These are phyloP conservation scores for Microstegium vimineum DNA, from an alignment of 176 grass and related monocot genomes.

Conservation along the genomic window DNA sequence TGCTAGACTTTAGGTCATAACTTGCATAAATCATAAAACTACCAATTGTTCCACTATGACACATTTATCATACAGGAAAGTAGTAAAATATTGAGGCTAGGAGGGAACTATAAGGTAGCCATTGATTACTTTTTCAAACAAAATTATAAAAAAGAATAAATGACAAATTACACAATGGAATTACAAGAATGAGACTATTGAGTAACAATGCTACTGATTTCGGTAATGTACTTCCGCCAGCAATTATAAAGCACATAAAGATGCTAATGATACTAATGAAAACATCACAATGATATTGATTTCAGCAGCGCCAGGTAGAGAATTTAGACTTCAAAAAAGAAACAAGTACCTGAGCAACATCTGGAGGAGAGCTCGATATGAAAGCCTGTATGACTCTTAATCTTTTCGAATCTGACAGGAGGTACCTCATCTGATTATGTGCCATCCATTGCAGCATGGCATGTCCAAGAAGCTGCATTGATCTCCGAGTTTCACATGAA, in stretches of 20 bases:
- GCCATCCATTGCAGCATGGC: not conserved
- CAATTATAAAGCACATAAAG: not conserved
- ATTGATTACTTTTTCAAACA: not conserved
- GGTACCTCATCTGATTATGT: not conserved
- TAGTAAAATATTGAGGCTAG: not conserved
- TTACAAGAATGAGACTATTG: not conserved
- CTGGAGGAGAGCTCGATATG: not conserved
- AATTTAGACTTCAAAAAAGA: not conserved
- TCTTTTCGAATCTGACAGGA: not conserved
- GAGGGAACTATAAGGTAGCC: not conserved
- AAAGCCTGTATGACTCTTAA: slow-evolving; percentile 13
- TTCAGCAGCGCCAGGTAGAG: not conserved
- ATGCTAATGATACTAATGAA: not conserved
- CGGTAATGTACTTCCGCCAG: not conserved
- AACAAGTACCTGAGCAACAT: not conserved
- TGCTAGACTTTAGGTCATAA: not conserved
- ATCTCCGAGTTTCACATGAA: not conserved
- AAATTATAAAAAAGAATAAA: not conserved
- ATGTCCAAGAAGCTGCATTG: not conserved
- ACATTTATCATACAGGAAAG: not conserved
- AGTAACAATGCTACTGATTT: not conserved
- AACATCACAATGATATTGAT: not conserved
- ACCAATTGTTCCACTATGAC: not conserved
- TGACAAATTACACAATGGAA: not conserved
- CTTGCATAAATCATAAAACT: not conserved